phyloP scores from a whole-genome alignment of 345 rosid genomes.

The Hypericum perforatum region DNA sequence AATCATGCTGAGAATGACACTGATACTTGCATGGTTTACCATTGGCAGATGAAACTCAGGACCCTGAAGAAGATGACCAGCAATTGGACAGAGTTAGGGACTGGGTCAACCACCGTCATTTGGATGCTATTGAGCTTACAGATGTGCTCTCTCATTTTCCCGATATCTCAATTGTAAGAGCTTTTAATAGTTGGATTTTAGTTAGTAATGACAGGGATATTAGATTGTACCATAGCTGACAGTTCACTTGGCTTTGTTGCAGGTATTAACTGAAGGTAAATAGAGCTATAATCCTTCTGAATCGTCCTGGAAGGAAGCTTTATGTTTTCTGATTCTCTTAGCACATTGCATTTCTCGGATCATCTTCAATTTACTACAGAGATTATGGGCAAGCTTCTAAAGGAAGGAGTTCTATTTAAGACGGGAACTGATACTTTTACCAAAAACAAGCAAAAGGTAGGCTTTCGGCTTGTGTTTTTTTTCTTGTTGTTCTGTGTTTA shows the following conservation, averaged over 20 bases:
- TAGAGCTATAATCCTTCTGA: constrained; percentile 11
- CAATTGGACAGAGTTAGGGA: constrained; percentile 70
- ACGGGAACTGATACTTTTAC: constrained; percentile 53
- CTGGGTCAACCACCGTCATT: constrained; percentile 53
- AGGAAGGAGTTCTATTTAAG: constrained; percentile 51
- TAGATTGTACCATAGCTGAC: background rate
- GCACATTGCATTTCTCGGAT: background rate
- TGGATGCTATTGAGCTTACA: constrained; percentile 45
- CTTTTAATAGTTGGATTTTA: background rate
- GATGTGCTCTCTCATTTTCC: constrained; percentile 76
- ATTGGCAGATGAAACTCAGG: constrained; percentile 65
- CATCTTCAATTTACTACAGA: constrained; percentile 38
- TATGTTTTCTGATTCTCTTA: background rate
- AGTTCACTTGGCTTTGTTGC: constrained; percentile 23
- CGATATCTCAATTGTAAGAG: constrained; percentile 65
- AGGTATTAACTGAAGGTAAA: constrained; percentile 79
- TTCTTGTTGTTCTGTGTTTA: background rate
- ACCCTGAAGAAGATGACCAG: constrained; percentile 69
- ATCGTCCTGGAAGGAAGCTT: constrained; percentile 8
- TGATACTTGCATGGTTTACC: constrained; percentile 3
- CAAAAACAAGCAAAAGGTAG: constrained; percentile 52
- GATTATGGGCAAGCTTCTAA: constrained; percentile 69
- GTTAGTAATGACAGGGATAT: background rate
- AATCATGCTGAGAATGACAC: background rate
- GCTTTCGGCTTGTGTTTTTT: background rate